phyloP scores from a whole-genome alignment of 108 stramenopile species.

The Cafeteria roenbergensis region DNA sequence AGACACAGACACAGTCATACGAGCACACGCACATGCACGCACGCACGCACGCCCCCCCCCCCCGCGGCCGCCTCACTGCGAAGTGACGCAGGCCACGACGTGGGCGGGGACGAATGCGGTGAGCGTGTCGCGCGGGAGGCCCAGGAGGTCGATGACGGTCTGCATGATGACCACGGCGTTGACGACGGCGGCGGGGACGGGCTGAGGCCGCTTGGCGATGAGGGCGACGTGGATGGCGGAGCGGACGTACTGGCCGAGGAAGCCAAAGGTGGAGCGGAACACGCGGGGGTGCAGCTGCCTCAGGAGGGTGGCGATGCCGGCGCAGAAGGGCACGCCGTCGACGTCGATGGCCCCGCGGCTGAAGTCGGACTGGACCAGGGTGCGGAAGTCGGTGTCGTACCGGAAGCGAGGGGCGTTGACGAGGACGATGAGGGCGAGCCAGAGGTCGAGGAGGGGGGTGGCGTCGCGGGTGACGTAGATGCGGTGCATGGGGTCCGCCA shows the following conservation, averaged over 20 bases:
- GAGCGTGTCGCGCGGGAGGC: neutral
- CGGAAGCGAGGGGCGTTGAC: conserved; percentile 30
- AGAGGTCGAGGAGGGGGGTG: conserved; percentile 36
- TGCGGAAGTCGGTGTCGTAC: conserved; percentile 34
- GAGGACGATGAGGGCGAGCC: conserved; percentile 36
- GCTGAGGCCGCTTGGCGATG: neutral
- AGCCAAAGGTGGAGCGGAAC: conserved; percentile 26
- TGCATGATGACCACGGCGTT: neutral
- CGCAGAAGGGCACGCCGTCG: conserved; percentile 49
- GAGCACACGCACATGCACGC: too few species aligned
- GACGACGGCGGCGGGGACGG: neutral
- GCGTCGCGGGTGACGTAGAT: conserved; percentile 44
- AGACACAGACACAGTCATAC: too few species aligned
- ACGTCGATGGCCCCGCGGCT: conserved; percentile 28
- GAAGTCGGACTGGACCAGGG: conserved; percentile 29
- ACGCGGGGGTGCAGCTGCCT: conserved; percentile 48
- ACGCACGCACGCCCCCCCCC: too few species aligned
- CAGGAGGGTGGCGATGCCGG: conserved; percentile 38
- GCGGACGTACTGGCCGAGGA: neutral
- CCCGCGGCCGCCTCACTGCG: too few species aligned
- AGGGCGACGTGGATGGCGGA: neutral
- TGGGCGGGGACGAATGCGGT: neutral
- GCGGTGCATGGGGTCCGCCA: conserved; percentile 40
- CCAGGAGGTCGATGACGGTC: neutral
- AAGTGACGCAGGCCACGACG: too few species aligned